phyloP scores from a whole-genome alignment of 148 eudicot genomes.

The Vaccinium myrtillus region DNA sequence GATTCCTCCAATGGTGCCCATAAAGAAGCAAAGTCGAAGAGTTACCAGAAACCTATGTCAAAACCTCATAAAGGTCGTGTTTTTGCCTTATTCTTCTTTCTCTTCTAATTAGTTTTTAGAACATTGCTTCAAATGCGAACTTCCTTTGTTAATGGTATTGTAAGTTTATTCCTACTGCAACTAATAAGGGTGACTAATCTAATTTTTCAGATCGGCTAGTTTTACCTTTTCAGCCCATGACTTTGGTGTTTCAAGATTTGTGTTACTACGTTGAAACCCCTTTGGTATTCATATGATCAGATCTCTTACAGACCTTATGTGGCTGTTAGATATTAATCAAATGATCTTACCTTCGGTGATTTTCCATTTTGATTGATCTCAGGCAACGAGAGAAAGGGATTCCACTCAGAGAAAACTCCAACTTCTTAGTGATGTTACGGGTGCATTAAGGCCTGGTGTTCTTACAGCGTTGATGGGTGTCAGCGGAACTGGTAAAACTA shows the following conservation, averaged over 20 bases:
- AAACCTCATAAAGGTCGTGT: constrained; percentile 41
- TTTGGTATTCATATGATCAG: constrained; percentile 33
- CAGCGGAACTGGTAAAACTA: constrained; percentile 94
- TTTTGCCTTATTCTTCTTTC: not conserved
- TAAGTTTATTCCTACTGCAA: not conserved
- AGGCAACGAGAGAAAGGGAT: constrained; percentile 76
- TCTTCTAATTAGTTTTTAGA: not conserved
- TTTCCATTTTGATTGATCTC: constrained; percentile 13
- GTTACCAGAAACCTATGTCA: not conserved
- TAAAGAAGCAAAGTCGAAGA: not conserved
- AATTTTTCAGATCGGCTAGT: constrained; percentile 60
- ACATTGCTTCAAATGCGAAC: not conserved
- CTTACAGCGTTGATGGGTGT: constrained; percentile 92
- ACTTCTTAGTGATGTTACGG: constrained; percentile 62
- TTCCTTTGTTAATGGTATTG: not conserved
- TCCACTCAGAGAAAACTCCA: constrained; percentile 53
- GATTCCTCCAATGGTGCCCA: constrained; percentile 10
- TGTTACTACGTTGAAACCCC: constrained; percentile 74
- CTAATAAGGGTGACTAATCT: too few relatives aligned
- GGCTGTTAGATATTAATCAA: not conserved
- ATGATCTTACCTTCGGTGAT: not conserved
- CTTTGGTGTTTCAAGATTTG: constrained; percentile 59
- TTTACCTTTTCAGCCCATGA: constrained; percentile 68
- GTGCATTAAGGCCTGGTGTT: constrained; percentile 78
- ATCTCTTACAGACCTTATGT: not conserved